Conservation (phyloP, 768 basidiomycete genomes). For the Mycena albidolilacea region DNA sequence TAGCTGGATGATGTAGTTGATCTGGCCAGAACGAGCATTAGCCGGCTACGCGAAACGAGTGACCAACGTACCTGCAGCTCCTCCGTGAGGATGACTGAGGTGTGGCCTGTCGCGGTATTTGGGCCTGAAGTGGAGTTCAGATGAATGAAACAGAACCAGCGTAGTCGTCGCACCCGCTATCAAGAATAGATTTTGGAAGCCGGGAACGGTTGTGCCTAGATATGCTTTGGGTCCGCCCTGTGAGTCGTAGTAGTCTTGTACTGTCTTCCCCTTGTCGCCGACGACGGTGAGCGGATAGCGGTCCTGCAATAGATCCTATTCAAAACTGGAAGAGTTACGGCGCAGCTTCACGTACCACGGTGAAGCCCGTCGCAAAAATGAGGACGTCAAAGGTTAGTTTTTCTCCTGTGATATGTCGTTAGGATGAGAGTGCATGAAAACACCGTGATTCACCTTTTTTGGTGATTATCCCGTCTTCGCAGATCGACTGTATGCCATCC, state of each 20-base stretch:
- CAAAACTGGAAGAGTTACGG: neutral
- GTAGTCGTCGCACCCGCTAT: conserved; percentile 50
- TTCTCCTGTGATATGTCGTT: conserved; percentile 45
- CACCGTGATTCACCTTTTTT: conserved; percentile 50
- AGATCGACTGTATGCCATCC: conserved; percentile 56
- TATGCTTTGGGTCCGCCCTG: conserved; percentile 61
- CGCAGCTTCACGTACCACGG: conserved; percentile 40
- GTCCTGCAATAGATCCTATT: conserved; percentile 43
- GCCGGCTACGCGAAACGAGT: neutral
- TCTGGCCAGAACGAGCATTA: neutral
- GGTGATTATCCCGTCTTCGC: conserved; percentile 59
- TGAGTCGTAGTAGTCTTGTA: conserved; percentile 59
- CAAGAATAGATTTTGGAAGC: conserved; percentile 63
- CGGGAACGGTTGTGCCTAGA: conserved; percentile 58
- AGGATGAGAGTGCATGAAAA: conserved; percentile 36
- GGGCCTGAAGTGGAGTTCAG: conserved; percentile 55
- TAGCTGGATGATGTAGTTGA: conserved; percentile 8
- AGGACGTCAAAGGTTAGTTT: conserved; percentile 55
- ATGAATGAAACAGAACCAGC: neutral
- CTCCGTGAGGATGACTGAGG: conserved; percentile 49
- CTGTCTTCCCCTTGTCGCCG: conserved; percentile 47
- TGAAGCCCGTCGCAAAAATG: conserved; percentile 57
- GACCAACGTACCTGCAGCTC: conserved; percentile 53
- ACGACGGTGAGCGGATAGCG: conserved; percentile 50
- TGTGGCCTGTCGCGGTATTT: neutral